phyloP scores from a whole-genome alignment of 179 eudicot species.

The Spergularia azorica region DNA sequence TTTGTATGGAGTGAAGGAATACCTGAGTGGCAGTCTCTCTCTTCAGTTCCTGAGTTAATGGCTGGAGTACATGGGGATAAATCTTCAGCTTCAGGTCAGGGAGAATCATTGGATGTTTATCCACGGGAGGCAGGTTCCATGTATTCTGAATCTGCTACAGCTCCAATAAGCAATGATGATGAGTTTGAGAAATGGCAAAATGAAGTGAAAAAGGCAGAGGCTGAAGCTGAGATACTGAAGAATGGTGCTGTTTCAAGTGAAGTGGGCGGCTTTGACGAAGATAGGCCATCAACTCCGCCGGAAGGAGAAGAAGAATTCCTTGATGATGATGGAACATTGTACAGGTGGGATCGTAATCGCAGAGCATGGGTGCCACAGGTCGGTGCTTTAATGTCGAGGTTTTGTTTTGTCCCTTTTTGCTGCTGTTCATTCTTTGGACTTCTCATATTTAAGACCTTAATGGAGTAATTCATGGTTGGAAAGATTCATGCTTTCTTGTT shows the following conservation, averaged over 20 bases:
- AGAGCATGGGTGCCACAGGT: conserved; percentile 99
- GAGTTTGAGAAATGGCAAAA: conserved; percentile 84
- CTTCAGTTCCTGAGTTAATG: conserved; percentile 63
- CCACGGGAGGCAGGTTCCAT: conserved; percentile 17
- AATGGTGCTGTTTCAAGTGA: conserved; percentile 28
- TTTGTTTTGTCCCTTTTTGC: not conserved
- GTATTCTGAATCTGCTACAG: conserved; percentile 40
- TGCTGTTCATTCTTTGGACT: not conserved
- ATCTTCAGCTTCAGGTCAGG: conserved; percentile 34
- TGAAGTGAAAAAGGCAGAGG: conserved; percentile 82
- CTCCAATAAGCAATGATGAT: conserved; percentile 52
- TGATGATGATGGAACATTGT: conserved; percentile 94
- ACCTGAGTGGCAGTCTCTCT: conserved; percentile 84
- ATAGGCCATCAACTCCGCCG: conserved; percentile 87
- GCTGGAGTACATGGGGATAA: conserved; percentile 41
- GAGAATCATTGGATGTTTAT: conserved; percentile 5
- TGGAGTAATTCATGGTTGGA: not conserved
- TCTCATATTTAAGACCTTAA: conserved; percentile 4
- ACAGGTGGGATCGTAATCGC: conserved; percentile 83
- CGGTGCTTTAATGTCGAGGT: conserved; percentile 17
- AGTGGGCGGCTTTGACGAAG: conserved; percentile 38
- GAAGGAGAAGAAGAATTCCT: conserved; percentile 93
- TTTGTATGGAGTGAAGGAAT: conserved; percentile 86
- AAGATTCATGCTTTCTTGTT: not conserved
- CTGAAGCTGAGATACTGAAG: conserved; percentile 40